phyloP scores from a whole-genome alignment of 495 filamentous ascomycete species.

The Jackrogersella minutella region DNA sequence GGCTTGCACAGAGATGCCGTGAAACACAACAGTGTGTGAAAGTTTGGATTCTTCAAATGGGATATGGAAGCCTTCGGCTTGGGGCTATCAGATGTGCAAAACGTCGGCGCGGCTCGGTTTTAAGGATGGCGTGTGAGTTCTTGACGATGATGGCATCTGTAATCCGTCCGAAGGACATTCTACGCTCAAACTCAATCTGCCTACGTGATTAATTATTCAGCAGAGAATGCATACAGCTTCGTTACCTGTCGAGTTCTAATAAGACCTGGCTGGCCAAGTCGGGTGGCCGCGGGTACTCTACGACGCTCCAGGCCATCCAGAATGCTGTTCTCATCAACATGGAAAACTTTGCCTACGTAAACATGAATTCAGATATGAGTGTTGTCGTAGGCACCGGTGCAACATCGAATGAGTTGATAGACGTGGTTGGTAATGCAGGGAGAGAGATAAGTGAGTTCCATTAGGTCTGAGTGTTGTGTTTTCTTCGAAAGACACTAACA shows the following conservation, averaged over 20 bases:
- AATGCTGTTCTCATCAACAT: slow-evolving; percentile 6
- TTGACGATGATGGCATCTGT: neutral
- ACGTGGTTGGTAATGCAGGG: neutral
- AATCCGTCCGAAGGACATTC: neutral
- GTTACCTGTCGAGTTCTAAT: slow-evolving; percentile 8
- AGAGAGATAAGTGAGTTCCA: slow-evolving; percentile 7
- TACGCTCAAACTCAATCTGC: no score
- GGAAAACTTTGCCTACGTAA: slow-evolving; percentile 1
- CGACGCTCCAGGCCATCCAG: neutral
- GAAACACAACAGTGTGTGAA: no score
- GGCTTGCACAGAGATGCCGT: no score
- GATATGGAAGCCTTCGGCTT: no score
- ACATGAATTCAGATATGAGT: neutral
- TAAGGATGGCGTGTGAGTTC: neutral
- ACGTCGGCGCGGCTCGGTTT: neutral
- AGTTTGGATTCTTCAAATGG: no score
- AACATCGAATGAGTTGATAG: neutral
- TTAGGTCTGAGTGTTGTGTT: neutral
- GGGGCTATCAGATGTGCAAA: neutral
- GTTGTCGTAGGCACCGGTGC: neutral
- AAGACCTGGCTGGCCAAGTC: neutral
- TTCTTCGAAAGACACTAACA: neutral
- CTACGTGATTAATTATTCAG: neutral
- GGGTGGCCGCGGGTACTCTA: slow-evolving; percentile 5
- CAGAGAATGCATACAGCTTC: neutral